Conservation (phyloP, 1,284 basidiomycete species). For the Exobasidium rhododendri region DNA sequence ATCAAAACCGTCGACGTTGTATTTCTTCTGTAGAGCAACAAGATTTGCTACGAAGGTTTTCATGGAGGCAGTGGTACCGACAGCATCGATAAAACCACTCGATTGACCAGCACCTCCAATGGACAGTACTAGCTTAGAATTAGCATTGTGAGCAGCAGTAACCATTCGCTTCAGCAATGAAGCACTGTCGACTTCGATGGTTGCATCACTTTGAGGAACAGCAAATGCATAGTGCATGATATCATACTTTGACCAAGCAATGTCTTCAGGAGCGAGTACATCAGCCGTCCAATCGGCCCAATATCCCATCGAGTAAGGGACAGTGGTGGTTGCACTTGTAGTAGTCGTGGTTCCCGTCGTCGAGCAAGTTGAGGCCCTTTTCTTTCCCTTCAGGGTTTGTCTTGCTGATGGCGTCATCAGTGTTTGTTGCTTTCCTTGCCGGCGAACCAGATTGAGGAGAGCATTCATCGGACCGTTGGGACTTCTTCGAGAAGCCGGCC, state of each 20-base stretch:
- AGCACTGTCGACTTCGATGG: constrained; percentile 20
- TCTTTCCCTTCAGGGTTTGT: neutral
- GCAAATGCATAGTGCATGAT: constrained; percentile 46
- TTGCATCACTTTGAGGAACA: constrained; percentile 26
- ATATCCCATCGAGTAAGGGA: constrained; percentile 23
- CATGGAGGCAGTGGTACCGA: constrained; percentile 22
- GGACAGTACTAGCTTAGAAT: constrained; percentile 34
- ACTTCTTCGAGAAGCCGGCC: neutral
- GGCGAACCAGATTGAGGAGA: neutral
- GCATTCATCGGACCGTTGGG: neutral
- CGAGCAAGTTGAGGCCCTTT: neutral
- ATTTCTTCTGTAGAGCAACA: constrained; percentile 58
- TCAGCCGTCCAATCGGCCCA: constrained; percentile 38
- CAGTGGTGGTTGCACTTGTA: neutral
- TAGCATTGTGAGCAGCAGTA: constrained; percentile 23
- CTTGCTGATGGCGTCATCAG: neutral
- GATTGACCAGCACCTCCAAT: constrained; percentile 42
- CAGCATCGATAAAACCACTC: constrained; percentile 35
- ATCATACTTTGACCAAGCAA: constrained; percentile 41
- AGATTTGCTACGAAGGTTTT: constrained; percentile 25
- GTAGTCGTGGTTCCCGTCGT: neutral
- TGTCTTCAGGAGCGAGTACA: constrained; percentile 24
- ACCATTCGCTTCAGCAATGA: constrained; percentile 29
- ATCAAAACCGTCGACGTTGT: constrained; percentile 62
- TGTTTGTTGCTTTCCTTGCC: neutral